Evolutionary conservation across 495 filamentous ascomycete species (phyloP).

Genomic region (Tuber brumale): DNA sequence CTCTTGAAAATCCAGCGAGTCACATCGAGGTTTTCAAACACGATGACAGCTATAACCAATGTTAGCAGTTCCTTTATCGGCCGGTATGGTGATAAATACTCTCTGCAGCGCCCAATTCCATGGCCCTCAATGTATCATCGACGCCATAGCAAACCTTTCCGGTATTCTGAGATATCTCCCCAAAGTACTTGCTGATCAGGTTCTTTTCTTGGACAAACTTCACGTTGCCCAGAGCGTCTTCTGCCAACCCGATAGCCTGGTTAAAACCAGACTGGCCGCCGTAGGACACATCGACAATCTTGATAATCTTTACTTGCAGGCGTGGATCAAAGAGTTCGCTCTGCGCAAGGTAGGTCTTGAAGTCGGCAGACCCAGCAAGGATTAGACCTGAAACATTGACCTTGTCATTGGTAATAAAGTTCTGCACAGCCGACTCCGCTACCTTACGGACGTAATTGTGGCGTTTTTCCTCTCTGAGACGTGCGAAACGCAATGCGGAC

Average conservation of each 20-base stretch:
- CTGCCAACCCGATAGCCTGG: slow-evolving; percentile 90
- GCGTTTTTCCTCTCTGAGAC: slow-evolving; percentile 96
- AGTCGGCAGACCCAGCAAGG: slow-evolving; percentile 93
- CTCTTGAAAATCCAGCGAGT: slow-evolving; percentile 84
- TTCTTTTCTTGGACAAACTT: slow-evolving; percentile 99
- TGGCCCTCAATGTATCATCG: slow-evolving; percentile 93
- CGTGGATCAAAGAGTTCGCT: slow-evolving; percentile 95
- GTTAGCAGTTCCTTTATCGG: slow-evolving; percentile 8
- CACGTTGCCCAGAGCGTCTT: slow-evolving; percentile 95
- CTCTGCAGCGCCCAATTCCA: slow-evolving; percentile 92
- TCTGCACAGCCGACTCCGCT: slow-evolving; percentile 92
- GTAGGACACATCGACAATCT: slow-evolving; percentile 96
- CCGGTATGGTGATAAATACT: slow-evolving; percentile 42
- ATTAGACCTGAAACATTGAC: slow-evolving; percentile 93
- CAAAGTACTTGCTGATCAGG: slow-evolving; percentile 95
- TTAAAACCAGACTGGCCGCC: slow-evolving; percentile 99
- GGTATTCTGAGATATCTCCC: slow-evolving; percentile 94
- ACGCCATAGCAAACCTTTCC: slow-evolving; percentile 96
- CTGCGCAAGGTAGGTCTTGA: slow-evolving; percentile 98
- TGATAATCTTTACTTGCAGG: slow-evolving; percentile 93
- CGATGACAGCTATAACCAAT: slow-evolving; percentile 56
- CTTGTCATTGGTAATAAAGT: slow-evolving; percentile 96
- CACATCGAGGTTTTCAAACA: slow-evolving; percentile 92
- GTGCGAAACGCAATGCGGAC: slow-evolving; percentile 96
- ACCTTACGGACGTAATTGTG: slow-evolving; percentile 99